Conservation (phyloP, 805 yeast genomes). For the Starmerella bacillaris region DNA sequence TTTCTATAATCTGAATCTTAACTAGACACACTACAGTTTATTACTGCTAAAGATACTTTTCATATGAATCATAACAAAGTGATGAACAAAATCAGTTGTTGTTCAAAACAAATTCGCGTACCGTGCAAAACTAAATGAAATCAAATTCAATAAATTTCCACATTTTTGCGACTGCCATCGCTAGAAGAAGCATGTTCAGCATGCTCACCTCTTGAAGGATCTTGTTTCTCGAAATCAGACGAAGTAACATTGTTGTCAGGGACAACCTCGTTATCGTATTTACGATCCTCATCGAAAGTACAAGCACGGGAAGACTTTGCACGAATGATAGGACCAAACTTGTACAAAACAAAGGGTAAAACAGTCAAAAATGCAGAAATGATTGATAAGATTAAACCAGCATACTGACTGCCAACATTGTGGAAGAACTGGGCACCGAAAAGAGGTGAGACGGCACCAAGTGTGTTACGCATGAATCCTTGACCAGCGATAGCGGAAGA, state of each 20-base stretch:
- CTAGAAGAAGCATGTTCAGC: neutral
- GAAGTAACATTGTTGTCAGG: neutral
- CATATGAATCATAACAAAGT: no score
- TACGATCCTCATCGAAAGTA: slow-evolving; percentile 9
- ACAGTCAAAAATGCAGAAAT: slow-evolving; percentile 10
- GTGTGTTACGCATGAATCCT: slow-evolving; percentile 53
- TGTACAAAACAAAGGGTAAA: slow-evolving; percentile 15
- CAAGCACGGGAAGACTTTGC: slow-evolving; percentile 23
- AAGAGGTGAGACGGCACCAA: slow-evolving; percentile 68
- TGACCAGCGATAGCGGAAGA: slow-evolving; percentile 88
- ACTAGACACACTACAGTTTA: no score
- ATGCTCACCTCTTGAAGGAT: slow-evolving; percentile 6
- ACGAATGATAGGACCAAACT: slow-evolving; percentile 22
- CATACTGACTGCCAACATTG: slow-evolving; percentile 61
- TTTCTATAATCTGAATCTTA: no score
- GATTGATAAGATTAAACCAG: slow-evolving; percentile 37
- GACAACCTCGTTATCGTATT: neutral
- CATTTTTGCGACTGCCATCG: slow-evolving; percentile 5
- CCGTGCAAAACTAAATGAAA: no score
- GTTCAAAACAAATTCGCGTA: no score
- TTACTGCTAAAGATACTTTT: no score
- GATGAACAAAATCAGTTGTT: no score
- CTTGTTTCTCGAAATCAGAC: slow-evolving; percentile 1
- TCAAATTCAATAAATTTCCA: slow-evolving; percentile 10
- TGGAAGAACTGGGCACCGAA: slow-evolving; percentile 73